A percentile compares a stretch with the other conserved stretches of the same genome.
Conservation (phyloP, 1,284 basidiomycete species). For the Melampsora americana region DNA sequence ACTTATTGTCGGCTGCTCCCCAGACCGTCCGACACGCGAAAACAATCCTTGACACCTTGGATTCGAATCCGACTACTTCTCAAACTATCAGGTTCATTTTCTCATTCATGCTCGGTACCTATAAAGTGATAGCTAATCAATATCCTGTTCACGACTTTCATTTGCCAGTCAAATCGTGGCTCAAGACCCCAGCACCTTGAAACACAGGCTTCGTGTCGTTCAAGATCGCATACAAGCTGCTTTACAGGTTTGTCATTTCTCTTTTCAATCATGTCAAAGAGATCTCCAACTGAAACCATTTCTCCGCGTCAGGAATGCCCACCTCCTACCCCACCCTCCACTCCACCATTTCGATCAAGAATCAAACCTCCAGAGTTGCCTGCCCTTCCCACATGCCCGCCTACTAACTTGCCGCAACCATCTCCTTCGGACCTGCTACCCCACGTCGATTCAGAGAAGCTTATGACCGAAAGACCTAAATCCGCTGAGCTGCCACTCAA, state of each 20-base stretch:
- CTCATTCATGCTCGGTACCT: background rate
- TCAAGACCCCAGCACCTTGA: slow-evolving; percentile 5
- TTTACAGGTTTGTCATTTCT: background rate
- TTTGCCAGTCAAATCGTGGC: background rate
- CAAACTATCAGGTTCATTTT: slow-evolving; percentile 9
- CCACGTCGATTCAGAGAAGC: slow-evolving; percentile 43
- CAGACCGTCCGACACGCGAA: slow-evolving; percentile 9
- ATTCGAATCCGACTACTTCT: background rate
- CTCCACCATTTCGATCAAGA: slow-evolving; percentile 36
- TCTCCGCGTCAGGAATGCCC: slow-evolving; percentile 30
- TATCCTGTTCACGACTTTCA: background rate
- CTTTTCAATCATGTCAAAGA: slow-evolving; percentile 6
- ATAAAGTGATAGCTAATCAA: background rate
- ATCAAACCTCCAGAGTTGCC: slow-evolving; percentile 46
- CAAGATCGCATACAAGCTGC: background rate
- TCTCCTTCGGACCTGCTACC: no score
- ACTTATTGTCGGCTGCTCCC: background rate
- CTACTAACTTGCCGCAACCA: slow-evolving; percentile 22
- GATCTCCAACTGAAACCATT: slow-evolving; percentile 28
- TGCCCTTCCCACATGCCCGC: slow-evolving; percentile 48
- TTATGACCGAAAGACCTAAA: slow-evolving; percentile 45
- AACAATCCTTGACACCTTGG: background rate
- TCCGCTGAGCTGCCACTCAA: slow-evolving; percentile 45
- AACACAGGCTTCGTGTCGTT: slow-evolving; percentile 5
- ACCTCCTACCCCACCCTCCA: slow-evolving; percentile 43